phyloP scores from a whole-genome alignment of 805 yeast species.

The Pichia exigua region DNA sequence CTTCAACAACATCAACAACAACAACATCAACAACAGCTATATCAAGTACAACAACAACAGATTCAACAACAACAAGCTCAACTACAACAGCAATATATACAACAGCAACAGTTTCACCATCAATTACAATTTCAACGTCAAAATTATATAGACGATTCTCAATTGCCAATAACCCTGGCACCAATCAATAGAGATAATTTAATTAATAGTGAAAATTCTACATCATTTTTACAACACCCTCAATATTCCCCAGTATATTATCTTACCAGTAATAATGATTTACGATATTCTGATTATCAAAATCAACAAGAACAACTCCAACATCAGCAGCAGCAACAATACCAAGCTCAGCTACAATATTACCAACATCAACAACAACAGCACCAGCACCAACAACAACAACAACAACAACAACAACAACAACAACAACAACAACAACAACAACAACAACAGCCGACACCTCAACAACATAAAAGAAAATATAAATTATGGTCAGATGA shows the following conservation, averaged over 20 bases:
- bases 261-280: not conserved
- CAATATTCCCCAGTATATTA: not conserved
- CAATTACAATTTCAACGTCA: not conserved
- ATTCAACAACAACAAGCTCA: not conserved
- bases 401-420: not conserved
- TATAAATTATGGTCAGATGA: slow-evolving; percentile 13
- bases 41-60: not conserved
- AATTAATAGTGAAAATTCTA: not conserved
- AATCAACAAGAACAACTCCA: not conserved
- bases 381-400: not conserved
- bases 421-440: not conserved
- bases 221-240: not conserved
- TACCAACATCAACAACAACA: not conserved
- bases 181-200: not conserved
- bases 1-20: not conserved
- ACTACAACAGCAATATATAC: not conserved
- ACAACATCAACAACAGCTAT: not conserved
- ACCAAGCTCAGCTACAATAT: not conserved
- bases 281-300: not conserved
- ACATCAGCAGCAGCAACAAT: not conserved
- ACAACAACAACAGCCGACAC: not conserved
- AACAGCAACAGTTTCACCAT: not conserved
- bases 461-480: slow-evolving; percentile 2
- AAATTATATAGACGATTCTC: not conserved
- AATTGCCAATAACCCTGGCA: not conserved